Percentiles rank a stretch among this genome's conserved stretches.
These are phyloP conservation scores for Helenozyma baotianmanensis DNA, from an alignment of 805 yeast species.

Conservation along the genomic window DNA sequence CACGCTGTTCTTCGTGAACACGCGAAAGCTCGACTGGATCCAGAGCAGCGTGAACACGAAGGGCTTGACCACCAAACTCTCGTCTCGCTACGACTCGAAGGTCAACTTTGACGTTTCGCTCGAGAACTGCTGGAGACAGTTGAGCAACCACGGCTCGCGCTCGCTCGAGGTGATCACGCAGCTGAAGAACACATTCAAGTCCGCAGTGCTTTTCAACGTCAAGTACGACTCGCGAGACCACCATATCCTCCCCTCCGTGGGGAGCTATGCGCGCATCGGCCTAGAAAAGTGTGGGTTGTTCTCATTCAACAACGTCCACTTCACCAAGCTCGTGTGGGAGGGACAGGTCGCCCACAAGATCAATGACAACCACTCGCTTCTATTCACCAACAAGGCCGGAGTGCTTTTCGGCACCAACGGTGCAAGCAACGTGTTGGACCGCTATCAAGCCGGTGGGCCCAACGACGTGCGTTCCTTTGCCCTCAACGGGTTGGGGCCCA, in stretches of 20 bases:
- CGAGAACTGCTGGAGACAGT: constrained; percentile 40
- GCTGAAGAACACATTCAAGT: constrained; percentile 45
- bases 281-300: constrained; percentile 32
- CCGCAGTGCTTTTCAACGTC: constrained; percentile 36
- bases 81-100: constrained; percentile 28
- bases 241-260: constrained; percentile 39
- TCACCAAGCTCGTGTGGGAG: constrained; percentile 40
- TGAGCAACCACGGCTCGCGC: constrained; percentile 27
- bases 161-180: constrained; percentile 31
- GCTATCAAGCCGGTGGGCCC: constrained; percentile 57
- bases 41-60: constrained; percentile 40
- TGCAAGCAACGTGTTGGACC: constrained; percentile 41
- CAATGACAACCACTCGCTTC: constrained; percentile 15
- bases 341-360: constrained; percentile 28
- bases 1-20: constrained; percentile 36
- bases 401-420: constrained; percentile 20
- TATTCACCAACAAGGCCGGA: constrained; percentile 32
- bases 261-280: constrained; percentile 34
- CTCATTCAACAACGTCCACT: constrained; percentile 22
- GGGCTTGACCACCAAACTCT: constrained; percentile 40
- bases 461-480: constrained; percentile 52
- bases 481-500: constrained; percentile 53
- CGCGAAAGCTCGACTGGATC: constrained; percentile 46
- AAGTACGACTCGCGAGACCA: constrained; percentile 44
- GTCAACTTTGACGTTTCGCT: constrained; percentile 47